Evolutionary conservation across 192 early-diverging fungal genomes (phyloP).

Genomic region (Coemansia sp.): DNA sequence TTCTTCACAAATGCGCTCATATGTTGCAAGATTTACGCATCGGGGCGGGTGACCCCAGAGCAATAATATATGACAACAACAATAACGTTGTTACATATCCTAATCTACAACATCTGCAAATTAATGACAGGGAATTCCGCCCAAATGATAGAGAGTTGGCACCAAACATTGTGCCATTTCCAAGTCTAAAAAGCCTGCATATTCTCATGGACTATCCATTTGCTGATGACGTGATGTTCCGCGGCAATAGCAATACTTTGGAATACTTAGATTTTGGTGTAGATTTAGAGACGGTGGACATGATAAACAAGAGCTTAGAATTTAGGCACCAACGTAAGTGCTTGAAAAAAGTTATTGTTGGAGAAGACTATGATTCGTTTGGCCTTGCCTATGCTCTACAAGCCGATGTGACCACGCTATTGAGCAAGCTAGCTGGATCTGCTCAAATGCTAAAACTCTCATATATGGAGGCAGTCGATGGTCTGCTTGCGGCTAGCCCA

Average conservation of each 20-base stretch:
- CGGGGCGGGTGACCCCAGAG: not conserved
- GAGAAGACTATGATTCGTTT: not conserved
- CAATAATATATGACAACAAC: not conserved
- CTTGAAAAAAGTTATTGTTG: not conserved
- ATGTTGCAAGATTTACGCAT: not conserved
- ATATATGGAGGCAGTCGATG: too few relatives aligned
- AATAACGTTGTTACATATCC: not conserved
- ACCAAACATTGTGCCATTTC: conserved; percentile 10
- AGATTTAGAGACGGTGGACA: not conserved
- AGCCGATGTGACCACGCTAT: not conserved
- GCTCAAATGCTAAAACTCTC: not conserved
- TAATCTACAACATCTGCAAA: conserved; percentile 1
- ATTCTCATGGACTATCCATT: conserved; percentile 3
- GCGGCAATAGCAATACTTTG: conserved; percentile 9
- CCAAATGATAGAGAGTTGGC: not conserved
- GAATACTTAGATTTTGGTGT: not conserved
- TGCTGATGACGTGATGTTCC: conserved; percentile 10
- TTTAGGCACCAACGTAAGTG: not conserved
- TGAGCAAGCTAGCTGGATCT: not conserved
- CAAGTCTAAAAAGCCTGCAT: not conserved
- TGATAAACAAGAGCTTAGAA: not conserved
- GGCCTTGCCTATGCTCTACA: not conserved
- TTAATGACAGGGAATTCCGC: not conserved
- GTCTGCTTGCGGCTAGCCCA: not conserved
- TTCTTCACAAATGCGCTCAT: not conserved